These are phyloP conservation scores for Kwoniella europaea DNA, from an alignment of 768 basidiomycete species.

Conservation along the genomic window DNA sequence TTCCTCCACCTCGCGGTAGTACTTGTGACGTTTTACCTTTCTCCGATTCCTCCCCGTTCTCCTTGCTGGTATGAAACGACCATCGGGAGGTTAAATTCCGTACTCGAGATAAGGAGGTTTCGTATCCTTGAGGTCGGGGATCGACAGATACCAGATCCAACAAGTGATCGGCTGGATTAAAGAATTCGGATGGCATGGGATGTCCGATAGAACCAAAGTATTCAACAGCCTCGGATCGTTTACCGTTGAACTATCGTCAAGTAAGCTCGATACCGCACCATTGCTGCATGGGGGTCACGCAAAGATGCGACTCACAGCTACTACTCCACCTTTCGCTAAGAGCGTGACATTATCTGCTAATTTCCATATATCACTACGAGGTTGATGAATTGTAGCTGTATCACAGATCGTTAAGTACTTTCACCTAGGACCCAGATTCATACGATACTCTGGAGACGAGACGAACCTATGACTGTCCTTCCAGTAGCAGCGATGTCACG, in stretches of 20 bases:
- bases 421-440: too few relatives aligned
- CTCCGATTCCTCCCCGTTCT: constrained; percentile 24
- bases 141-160: constrained; percentile 64
- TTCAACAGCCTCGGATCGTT: constrained; percentile 47
- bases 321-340: constrained; percentile 55
- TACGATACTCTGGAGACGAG: too few relatives aligned
- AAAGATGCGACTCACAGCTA: constrained; percentile 42
- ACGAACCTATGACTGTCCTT: constrained; percentile 60
- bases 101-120: constrained; percentile 37
- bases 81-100: constrained; percentile 30
- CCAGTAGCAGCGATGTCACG: constrained; percentile 60
- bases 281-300: not conserved
- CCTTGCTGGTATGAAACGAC: constrained; percentile 5
- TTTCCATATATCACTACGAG: constrained; percentile 59
- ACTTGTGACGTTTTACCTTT: constrained; percentile 22
- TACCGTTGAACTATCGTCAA: constrained; percentile 44
- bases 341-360: constrained; percentile 58
- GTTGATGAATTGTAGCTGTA: constrained; percentile 60
- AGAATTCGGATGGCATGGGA: constrained; percentile 57
- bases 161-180: constrained; percentile 68
- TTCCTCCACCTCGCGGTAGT: constrained; percentile 35
- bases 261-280: not conserved
- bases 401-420: too few relatives aligned
- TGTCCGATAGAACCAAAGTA: constrained; percentile 59
- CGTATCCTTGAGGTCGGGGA: constrained; percentile 37